Base-by-base conservation (phyloP, 2,329 filamentous ascomycete species). In the Onygena corvina region DNA sequence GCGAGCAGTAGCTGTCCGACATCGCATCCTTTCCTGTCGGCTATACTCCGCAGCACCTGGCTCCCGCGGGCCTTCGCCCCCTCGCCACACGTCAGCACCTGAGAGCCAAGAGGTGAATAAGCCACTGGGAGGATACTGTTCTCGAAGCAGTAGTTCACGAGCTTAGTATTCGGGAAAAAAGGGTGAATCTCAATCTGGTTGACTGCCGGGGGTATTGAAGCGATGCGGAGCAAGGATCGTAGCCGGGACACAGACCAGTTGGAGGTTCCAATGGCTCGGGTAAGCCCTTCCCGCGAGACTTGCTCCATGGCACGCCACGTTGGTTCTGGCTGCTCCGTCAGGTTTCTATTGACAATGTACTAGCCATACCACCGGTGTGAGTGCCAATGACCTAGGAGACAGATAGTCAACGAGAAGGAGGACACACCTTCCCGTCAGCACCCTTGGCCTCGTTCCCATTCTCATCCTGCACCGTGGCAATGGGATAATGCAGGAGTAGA, bases 181-280 rank as follows among this genome's bases (percentile, higher is more conserved):
- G 69, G 69, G 57, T 71, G 69, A 29, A 69, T 63, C 56, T 71
- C 69, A 50, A 71, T 61, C 60, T 71, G 68, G 62, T 71, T 72
- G 54, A 68, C 60, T 16, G 64, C 63, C 11, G 68, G 68, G 47
- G 65, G 61, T 47, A 72, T 60, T 55, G 67, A 64, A 57, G 68
- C 66, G 56, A 61, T 62, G 52, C 61, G 60, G 34, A 72, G 57
- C 50, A 77, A 66, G 49, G 67, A 59, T 54, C 75, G 64, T 11
- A 77, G 62, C 31, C 74, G 69, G 9, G 61, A 58, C n/a, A 74
- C 72, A 48, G 69, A 69, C 67, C 84, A 90, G 69, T 90, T 92
- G 59, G 81, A 86, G 11, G 92, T 80, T 47, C 86, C 86, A 57
- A 92, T 87, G 50, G 81, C 79, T 56, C 72, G 75, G 45, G 78